Conservation (phyloP, 441 rosid species). For the Lepidium campestre region DNA sequence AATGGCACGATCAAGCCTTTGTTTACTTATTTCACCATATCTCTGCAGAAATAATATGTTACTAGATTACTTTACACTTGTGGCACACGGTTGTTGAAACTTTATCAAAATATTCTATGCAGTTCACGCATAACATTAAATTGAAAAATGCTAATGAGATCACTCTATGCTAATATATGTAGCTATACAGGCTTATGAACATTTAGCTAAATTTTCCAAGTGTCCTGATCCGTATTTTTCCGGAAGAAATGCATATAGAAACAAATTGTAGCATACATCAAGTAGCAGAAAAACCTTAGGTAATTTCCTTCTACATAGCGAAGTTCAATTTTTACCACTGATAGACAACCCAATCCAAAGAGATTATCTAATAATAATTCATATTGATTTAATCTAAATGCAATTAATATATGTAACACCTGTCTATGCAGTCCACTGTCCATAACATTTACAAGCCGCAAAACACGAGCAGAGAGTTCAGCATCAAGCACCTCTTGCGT, state of each 20-base stretch:
- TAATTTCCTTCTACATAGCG: constrained; percentile 5
- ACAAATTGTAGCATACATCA: background rate
- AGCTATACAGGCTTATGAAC: background rate
- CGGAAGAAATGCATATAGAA: background rate
- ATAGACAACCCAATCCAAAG: background rate
- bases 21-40: constrained; percentile 85
- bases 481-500: constrained; percentile 99
- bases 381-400: background rate
- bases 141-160: background rate
- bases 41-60: constrained; percentile 49
- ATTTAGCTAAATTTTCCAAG: constrained; percentile 1
- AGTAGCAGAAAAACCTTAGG: background rate
- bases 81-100: constrained; percentile 9
- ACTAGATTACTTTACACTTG: constrained; percentile 3
- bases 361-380: background rate
- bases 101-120: background rate
- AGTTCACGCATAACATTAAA: background rate
- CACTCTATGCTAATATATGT: background rate
- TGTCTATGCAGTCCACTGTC: constrained; percentile 94
- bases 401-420: constrained; percentile 39
- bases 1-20: constrained; percentile 98
- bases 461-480: constrained; percentile 95
- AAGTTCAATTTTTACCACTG: constrained; percentile 1
- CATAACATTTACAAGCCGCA: constrained; percentile 83
- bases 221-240: background rate